These are phyloP conservation scores for Bidens hawaiensis DNA, from an alignment of 140 eudicot genomes.

Conservation along the genomic window DNA sequence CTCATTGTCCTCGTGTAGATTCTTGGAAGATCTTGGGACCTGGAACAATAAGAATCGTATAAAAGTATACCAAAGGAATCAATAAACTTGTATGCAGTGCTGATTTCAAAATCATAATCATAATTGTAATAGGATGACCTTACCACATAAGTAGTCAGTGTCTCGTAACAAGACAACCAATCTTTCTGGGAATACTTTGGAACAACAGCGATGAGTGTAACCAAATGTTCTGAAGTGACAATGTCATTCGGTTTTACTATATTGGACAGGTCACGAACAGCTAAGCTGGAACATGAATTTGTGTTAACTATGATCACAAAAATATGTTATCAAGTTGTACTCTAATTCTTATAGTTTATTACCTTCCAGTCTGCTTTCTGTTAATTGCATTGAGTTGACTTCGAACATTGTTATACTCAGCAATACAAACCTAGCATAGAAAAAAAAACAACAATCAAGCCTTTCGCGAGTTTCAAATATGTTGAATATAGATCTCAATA, in stretches of 20 bases:
- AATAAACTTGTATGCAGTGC: neutral
- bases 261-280: slow-evolving; percentile 84
- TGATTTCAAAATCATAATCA: too few relatives aligned
- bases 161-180: slow-evolving; percentile 87
- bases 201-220: slow-evolving; percentile 78
- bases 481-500: neutral
- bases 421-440: slow-evolving; percentile 71
- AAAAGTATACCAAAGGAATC: slow-evolving; percentile 3
- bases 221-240: slow-evolving; percentile 65
- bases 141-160: slow-evolving; percentile 90
- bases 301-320: slow-evolving; percentile 13
- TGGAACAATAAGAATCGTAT: slow-evolving; percentile 43
- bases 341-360: slow-evolving; percentile 7
- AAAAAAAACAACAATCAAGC: neutral
- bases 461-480: neutral
- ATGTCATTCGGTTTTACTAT: slow-evolving; percentile 70
- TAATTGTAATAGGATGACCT: slow-evolving; percentile 4
- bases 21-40: slow-evolving; percentile 99
- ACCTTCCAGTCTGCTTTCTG: slow-evolving; percentile 96
- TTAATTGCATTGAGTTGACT: too few relatives aligned
- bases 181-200: slow-evolving; percentile 85
- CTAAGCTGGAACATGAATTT: slow-evolving; percentile 49
- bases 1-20: slow-evolving; percentile 86
- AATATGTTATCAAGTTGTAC: neutral
- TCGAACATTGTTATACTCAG: slow-evolving; percentile 86